Evolutionary conservation across 1,284 basidiomycete species (phyloP), one percentile per base, ranked within the genome.

Genomic region (Tremellales sp.): DNA sequence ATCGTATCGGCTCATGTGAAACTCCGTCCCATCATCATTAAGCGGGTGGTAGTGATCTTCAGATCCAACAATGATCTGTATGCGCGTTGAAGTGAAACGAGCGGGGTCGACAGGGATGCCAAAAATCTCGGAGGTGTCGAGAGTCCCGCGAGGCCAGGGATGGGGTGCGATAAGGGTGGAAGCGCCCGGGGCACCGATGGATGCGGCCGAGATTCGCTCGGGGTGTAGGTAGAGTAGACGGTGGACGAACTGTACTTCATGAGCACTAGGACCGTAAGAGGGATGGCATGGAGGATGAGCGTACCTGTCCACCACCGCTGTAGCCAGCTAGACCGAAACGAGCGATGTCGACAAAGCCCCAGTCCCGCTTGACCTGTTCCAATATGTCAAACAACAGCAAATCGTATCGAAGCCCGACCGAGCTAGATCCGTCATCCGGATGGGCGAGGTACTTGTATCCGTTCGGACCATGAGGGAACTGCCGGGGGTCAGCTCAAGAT

Each of bases 151-250:
- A 8, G 29, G 29, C 29, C 29, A 31, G 10, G 15, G 29, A 8
- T 15, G 10, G 10, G 29, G 15, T 8, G 29, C 8, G 29, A 31
- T 31, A 15, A 31, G 29, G 36, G 40, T 59, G 10, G 54, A 49
- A 0, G 48, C 44, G 3, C 57, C 57, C 10, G 57, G 57, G n/a
- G 57, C 57, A 15, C 52, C 54, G n/a, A 59, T 57, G 1, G 51
- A 53, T 12, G 52, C 50, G 21, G 50, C 44, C n/a, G 52, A 49
- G 12, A 59, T 21, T 6, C 48, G 44, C 17, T 59, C 54, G 2
- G 57, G 54, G 33, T 57, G 51, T 12, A 59, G 50, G 47, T 56
- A 59, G 24, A 59, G 37, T 52, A 59, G 56, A 25, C 57, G 49
- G 36, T 57, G 57, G 17, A 51, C 52, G 37, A 59, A 59, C 50